Evolutionary conservation across 805 yeast species (phyloP), one percentile per base, ranked within the genome.

Genomic region (Kluyveromyces starmeri): DNA sequence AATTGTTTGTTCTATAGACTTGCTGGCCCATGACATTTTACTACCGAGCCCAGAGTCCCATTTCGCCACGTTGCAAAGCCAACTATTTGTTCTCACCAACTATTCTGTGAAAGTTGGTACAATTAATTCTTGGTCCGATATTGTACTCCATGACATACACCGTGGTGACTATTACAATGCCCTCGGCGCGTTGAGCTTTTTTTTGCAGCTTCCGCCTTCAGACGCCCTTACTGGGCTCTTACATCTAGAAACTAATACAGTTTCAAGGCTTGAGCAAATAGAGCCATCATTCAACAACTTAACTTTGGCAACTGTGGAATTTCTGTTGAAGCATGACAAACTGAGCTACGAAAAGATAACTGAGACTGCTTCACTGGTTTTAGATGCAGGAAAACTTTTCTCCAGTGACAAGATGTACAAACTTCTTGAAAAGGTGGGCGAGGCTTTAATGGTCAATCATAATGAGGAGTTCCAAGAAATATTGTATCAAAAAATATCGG

Each of bases 401-500:
- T 27, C 26, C 12, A 12, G 13, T 27, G 32, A 21, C 8, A 13
- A 27, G 5, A 26, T 28, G 14, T 26, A 37, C 14, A 14, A 32
- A 5, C 26, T 48, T 10, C 28, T 47, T 20, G 51, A 48, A 18
- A 40, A 41, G 13, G 17, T 27, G 3, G 11, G 27, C 8, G 50
- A 48, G 13, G 42, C 38, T 18, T 43, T 47, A 10, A 11, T 23
- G 4, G 29, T 33, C 8, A 14, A 49, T 1, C 52, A 63, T 13
- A 51, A 47, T 3, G 52, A 47, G 0, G 28, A 63, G 1, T 82
- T 73, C 41, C 78, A 78, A 45, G 67, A 66, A 2, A 57, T 61
- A 1, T 51, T 85, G 20, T 76, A 75, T 36, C 59, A 65, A 0
- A 71, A 69, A 33, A 69, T 82, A 12, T 43, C 72, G 14, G 55